phyloP scores from a whole-genome alignment of 2,329 filamentous ascomycete species.

The Pyrenophora graminea region DNA sequence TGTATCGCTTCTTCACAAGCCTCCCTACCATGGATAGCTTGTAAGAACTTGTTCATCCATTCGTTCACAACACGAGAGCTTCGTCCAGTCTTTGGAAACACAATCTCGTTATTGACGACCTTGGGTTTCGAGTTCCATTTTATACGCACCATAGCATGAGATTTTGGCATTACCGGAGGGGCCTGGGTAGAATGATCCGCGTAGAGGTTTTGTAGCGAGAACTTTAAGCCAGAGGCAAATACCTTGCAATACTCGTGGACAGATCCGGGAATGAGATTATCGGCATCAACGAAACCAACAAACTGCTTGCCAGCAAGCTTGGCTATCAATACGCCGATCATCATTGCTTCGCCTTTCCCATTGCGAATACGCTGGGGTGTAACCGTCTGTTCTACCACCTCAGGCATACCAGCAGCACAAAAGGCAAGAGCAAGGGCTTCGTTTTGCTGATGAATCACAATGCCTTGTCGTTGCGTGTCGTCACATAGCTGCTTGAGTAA shows the following conservation, averaged over 20 bases:
- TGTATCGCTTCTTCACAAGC: not conserved
- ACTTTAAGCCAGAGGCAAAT: constrained; percentile 19
- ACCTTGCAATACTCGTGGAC: constrained; percentile 26
- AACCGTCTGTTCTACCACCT: not conserved
- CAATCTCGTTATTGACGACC: constrained; percentile 12
- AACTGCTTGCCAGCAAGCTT: constrained; percentile 13
- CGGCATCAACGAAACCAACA: constrained; percentile 23
- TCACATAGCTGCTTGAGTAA: constrained; percentile 10
- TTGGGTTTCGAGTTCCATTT: constrained; percentile 27
- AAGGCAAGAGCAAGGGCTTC: constrained; percentile 17
- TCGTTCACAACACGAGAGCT: constrained; percentile 20
- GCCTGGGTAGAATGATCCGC: too few species aligned
- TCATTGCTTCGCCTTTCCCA: constrained; percentile 25
- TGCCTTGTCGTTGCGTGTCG: constrained; percentile 2
- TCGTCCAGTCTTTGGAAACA: constrained; percentile 14
- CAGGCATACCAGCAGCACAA: constrained; percentile 5
- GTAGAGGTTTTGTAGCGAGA: constrained; percentile 1
- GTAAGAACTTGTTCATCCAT: constrained; percentile 18
- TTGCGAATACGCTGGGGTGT: constrained; percentile 8
- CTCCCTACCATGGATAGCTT: not conserved
- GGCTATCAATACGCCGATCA: constrained; percentile 15
- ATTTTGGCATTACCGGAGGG: not conserved
- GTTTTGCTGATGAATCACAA: constrained; percentile 15
- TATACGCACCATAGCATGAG: constrained; percentile 21
- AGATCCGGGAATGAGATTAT: constrained; percentile 20